Percentiles rank a stretch among this genome's conserved stretches.
Evolutionary conservation across 2,329 filamentous ascomycete genomes (phyloP).

Genomic region (Bisporella sp.): DNA sequence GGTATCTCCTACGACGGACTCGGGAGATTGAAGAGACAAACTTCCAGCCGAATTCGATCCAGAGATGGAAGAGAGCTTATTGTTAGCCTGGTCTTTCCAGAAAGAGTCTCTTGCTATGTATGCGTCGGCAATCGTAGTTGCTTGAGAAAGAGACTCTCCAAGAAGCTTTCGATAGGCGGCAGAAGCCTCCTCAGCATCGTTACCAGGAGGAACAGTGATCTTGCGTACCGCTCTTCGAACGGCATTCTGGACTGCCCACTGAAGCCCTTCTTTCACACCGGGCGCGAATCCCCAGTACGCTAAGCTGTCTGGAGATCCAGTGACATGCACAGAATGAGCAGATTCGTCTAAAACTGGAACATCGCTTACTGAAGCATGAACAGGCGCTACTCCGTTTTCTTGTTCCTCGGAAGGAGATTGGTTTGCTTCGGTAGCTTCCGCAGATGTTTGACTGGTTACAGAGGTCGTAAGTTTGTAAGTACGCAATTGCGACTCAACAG

Average conservation of each 20-base stretch:
- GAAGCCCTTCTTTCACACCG: constrained; percentile 19
- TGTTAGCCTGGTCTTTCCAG: constrained; percentile 7
- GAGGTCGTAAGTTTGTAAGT: too few species aligned
- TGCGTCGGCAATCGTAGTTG: constrained; percentile 18
- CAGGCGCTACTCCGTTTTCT: too few species aligned
- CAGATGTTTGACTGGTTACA: too few species aligned
- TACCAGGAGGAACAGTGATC: constrained; percentile 13
- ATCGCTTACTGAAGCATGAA: not conserved
- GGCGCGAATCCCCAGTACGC: constrained; percentile 25
- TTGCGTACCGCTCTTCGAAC: constrained; percentile 21
- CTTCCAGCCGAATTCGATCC: too few species aligned
- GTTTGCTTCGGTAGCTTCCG: too few species aligned
- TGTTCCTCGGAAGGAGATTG: too few species aligned
- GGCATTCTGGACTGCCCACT: constrained; percentile 21
- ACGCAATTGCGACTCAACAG: not conserved
- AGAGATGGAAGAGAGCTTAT: not conserved
- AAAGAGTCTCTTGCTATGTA: constrained; percentile 17
- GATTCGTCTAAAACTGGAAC: not conserved
- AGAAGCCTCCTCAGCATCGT: constrained; percentile 13
- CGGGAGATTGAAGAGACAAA: too few species aligned
- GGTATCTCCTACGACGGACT: too few species aligned
- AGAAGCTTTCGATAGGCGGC: constrained; percentile 18
- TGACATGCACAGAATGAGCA: not conserved
- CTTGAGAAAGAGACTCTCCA: constrained; percentile 17
- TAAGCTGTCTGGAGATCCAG: constrained; percentile 8